Conservation (phyloP, 169 alveolate genomes). For the Plasmodium cynomolgi region DNA sequence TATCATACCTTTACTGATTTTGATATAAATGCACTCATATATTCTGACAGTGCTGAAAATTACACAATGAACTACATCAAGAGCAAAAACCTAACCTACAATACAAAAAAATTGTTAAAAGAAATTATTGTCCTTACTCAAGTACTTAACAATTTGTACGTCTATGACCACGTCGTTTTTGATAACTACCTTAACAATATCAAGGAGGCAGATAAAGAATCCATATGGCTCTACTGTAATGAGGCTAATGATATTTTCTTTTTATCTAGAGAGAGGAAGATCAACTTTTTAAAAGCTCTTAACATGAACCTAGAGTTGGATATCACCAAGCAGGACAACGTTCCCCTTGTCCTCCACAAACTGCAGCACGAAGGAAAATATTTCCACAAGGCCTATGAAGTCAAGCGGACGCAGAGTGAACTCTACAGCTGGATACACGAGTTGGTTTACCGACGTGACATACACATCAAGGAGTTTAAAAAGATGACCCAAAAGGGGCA, state of each 20-base stretch:
- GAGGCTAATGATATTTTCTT: conserved; percentile 66
- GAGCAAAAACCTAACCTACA: conserved; percentile 34
- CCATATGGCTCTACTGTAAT: conserved; percentile 73
- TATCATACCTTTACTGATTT: conserved; percentile 35
- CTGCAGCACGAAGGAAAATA: conserved; percentile 13
- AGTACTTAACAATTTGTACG: conserved; percentile 33
- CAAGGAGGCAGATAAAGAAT: conserved; percentile 74
- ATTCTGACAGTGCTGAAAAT: conserved; percentile 58
- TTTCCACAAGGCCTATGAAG: conserved; percentile 41
- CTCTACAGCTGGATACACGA: conserved; percentile 59
- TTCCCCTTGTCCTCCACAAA: neutral
- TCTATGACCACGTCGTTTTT: conserved; percentile 49
- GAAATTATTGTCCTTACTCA: conserved; percentile 52
- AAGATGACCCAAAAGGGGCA: conserved; percentile 8
- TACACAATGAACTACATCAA: conserved; percentile 57
- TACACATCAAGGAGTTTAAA: neutral
- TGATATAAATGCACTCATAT: conserved; percentile 49
- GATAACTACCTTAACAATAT: conserved; percentile 56
- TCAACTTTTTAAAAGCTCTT: conserved; percentile 22
- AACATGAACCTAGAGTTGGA: neutral
- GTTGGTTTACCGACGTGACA: conserved; percentile 43
- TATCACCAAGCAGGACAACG: neutral
- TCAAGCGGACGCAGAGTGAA: conserved; percentile 19
- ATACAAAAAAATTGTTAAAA: conserved; percentile 59
- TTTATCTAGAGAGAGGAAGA: conserved; percentile 51